Percentiles rank a stretch among this genome's conserved stretches.
phyloP scores from a whole-genome alignment of 495 filamentous ascomycete species.

The Articulospora tetracladia region DNA sequence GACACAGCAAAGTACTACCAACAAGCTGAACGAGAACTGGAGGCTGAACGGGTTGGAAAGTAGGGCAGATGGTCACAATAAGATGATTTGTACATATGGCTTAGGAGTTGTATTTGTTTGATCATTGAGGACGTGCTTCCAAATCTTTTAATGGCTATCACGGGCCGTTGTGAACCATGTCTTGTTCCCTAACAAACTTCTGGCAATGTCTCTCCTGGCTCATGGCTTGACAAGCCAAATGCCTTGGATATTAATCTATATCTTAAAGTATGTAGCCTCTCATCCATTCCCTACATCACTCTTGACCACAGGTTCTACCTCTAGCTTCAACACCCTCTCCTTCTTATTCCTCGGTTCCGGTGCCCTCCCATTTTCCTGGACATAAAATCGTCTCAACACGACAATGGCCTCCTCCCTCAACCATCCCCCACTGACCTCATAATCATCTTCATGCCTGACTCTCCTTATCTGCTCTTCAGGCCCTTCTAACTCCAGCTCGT shows the following conservation, averaged over 20 bases:
- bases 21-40: conserved; percentile 91
- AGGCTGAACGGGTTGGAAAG: conserved; percentile 55
- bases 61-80: background rate
- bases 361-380: conserved; percentile 75
- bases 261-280: background rate
- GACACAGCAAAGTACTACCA: conserved; percentile 98
- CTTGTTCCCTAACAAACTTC: background rate
- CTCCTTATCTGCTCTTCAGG: conserved; percentile 39
- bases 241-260: no score
- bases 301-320: conserved; percentile 22
- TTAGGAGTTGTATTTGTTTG: conserved; percentile 10
- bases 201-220: background rate
- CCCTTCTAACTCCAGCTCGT: background rate
- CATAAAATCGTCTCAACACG: conserved; percentile 86
- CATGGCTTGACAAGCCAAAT: no score
- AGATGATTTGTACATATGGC: conserved; percentile 20
- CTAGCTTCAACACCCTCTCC: conserved; percentile 25
- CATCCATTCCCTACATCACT: background rate
- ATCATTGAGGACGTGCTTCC: background rate
- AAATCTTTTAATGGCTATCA: no score
- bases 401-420: conserved; percentile 87
- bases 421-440: conserved; percentile 75
- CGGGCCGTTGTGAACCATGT: background rate
- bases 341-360: conserved; percentile 24
- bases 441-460: conserved; percentile 52